Percentiles rank a stretch among this genome's conserved stretches.
These are phyloP conservation scores for Mycogone perniciosa DNA, from an alignment of 2,329 filamentous ascomycete species.

Conservation along the genomic window DNA sequence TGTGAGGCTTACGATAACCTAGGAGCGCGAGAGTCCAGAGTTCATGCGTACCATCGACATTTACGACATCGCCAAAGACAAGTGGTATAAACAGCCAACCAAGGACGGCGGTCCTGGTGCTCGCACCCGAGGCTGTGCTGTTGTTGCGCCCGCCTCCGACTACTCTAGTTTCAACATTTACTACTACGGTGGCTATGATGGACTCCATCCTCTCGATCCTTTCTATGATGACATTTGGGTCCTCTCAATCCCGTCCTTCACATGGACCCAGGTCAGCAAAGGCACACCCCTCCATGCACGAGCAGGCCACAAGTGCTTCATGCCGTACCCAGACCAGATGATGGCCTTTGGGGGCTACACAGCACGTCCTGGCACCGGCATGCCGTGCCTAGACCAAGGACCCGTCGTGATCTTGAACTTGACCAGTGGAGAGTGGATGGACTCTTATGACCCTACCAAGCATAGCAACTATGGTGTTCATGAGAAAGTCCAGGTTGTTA, in stretches of 20 bases:
- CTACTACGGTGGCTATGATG: slow-evolving; percentile 72
- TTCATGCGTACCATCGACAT: slow-evolving; percentile 70
- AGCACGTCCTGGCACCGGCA: slow-evolving; percentile 19
- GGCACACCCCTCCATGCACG: slow-evolving; percentile 50
- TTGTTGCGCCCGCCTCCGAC: slow-evolving; percentile 65
- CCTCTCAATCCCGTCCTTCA: slow-evolving; percentile 72
- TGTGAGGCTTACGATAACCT: slow-evolving; percentile 2
- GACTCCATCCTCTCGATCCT: slow-evolving; percentile 31
- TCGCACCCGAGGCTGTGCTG: slow-evolving; percentile 63
- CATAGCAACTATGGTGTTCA: slow-evolving; percentile 66
- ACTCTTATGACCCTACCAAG: slow-evolving; percentile 59
- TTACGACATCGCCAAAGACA: slow-evolving; percentile 64
- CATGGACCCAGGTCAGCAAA: slow-evolving; percentile 56
- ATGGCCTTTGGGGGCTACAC: slow-evolving; percentile 65
- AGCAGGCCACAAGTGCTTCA: slow-evolving; percentile 69
- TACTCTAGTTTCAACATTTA: slow-evolving; percentile 75
- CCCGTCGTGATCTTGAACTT: slow-evolving; percentile 66
- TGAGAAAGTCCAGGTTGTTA: slow-evolving; percentile 51
- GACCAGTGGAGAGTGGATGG: slow-evolving; percentile 61
- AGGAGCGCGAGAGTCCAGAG: slow-evolving; percentile 58
- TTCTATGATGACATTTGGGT: slow-evolving; percentile 71
- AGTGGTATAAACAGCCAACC: slow-evolving; percentile 65
- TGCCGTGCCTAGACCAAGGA: slow-evolving; percentile 43
- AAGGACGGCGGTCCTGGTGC: slow-evolving; percentile 47
- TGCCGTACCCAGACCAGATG: slow-evolving; percentile 74